phyloP scores from a whole-genome alignment of 1,139 yeast genomes.

The Arxiozyma heterogenica region DNA sequence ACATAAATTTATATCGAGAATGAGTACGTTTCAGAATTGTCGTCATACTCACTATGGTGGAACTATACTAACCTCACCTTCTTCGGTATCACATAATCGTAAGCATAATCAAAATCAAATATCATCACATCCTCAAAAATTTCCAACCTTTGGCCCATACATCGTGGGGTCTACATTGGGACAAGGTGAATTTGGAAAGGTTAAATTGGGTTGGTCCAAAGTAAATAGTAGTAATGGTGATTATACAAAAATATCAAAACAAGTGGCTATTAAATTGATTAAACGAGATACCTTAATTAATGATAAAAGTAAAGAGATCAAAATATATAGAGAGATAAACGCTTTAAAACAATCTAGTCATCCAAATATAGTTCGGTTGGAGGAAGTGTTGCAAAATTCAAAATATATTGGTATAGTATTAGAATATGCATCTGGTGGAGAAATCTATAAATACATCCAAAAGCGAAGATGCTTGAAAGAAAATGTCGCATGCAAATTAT shows the following conservation, averaged over 20 bases:
- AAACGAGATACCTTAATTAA: slow-evolving; percentile 77
- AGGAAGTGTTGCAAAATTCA: slow-evolving; percentile 89
- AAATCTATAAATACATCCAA: slow-evolving; percentile 83
- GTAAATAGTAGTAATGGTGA: slow-evolving; percentile 5
- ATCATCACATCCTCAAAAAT: slow-evolving; percentile 29
- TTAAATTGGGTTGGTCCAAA: slow-evolving; percentile 81
- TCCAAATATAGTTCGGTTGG: slow-evolving; percentile 86
- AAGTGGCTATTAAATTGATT: slow-evolving; percentile 88
- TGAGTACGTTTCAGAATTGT: slow-evolving; percentile 3
- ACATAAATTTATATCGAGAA: not conserved
- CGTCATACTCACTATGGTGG: slow-evolving; percentile 24
- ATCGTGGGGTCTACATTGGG: slow-evolving; percentile 87
- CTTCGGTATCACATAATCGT: not conserved
- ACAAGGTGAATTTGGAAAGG: slow-evolving; percentile 97
- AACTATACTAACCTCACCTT: slow-evolving; percentile 9
- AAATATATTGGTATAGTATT: slow-evolving; percentile 92
- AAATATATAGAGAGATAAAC: slow-evolving; percentile 87
- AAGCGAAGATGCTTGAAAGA: slow-evolving; percentile 83
- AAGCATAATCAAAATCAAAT: not conserved
- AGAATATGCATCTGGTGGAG: slow-evolving; percentile 97
- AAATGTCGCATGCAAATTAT: slow-evolving; percentile 70
- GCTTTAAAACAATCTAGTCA: slow-evolving; percentile 79
- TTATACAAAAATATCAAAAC: slow-evolving; percentile 43
- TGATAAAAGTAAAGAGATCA: slow-evolving; percentile 74
- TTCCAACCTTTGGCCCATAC: slow-evolving; percentile 68